phyloP scores from a whole-genome alignment of 2,329 filamentous ascomycete genomes.

The Canariomyces notabilis region DNA sequence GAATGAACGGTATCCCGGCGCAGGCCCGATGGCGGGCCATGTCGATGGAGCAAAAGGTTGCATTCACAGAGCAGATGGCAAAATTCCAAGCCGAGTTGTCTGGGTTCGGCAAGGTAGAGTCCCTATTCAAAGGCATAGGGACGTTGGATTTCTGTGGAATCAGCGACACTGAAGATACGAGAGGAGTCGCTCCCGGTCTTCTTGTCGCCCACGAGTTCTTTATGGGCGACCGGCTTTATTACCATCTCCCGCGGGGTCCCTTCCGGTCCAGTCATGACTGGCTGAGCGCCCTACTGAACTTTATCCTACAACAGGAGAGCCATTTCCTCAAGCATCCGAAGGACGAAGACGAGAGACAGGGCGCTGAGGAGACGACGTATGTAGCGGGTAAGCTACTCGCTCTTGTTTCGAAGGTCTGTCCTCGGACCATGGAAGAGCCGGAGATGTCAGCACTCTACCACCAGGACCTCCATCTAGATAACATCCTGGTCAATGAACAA shows the following conservation, averaged over 20 bases:
- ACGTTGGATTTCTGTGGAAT: no score
- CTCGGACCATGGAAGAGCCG: slow-evolving; percentile 17
- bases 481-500: slow-evolving; percentile 37
- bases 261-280: slow-evolving; percentile 35
- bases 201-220: neutral
- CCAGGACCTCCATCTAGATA: slow-evolving; percentile 35
- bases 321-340: slow-evolving; percentile 16
- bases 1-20: slow-evolving; percentile 25
- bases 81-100: slow-evolving; percentile 29
- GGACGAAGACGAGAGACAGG: slow-evolving; percentile 29
- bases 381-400: slow-evolving; percentile 27
- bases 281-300: slow-evolving; percentile 30
- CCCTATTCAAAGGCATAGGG: slow-evolving; percentile 25
- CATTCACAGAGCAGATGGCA: slow-evolving; percentile 29
- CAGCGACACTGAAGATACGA: no score
- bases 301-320: slow-evolving; percentile 29
- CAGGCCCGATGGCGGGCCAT: slow-evolving; percentile 30
- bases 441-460: slow-evolving; percentile 34
- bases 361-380: slow-evolving; percentile 26
- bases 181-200: neutral
- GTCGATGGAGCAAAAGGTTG: slow-evolving; percentile 30
- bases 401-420: slow-evolving; percentile 32
- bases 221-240: slow-evolving; percentile 26
- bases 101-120: slow-evolving; percentile 15
- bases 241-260: slow-evolving; percentile 34